These are phyloP conservation scores for Hanseniaspora mollemarum DNA, from an alignment of 805 yeast species.

Conservation along the genomic window DNA sequence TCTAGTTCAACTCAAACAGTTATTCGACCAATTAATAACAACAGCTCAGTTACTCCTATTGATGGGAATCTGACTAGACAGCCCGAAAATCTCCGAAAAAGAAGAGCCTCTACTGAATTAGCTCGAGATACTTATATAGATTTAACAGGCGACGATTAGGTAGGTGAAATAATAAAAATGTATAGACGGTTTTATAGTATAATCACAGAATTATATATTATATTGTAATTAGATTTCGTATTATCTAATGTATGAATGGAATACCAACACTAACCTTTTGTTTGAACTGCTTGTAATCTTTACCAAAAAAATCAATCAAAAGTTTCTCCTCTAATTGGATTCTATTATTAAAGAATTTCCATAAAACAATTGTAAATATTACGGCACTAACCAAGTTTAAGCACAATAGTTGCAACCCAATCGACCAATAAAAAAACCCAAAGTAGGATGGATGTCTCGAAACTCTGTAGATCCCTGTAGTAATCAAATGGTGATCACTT, in stretches of 20 bases:
- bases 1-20: background rate
- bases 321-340: conserved; percentile 60
- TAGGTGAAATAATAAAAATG: background rate
- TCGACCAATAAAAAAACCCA: conserved; percentile 89
- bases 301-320: conserved; percentile 59
- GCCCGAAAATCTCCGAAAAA: background rate
- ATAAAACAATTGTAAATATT: conserved; percentile 47
- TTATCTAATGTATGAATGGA: conserved; percentile 44
- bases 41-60: background rate
- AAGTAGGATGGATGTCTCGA: conserved; percentile 83
- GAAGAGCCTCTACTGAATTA: background rate
- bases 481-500: conserved; percentile 54
- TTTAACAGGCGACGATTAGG: conserved; percentile 5
- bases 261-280: conserved; percentile 44
- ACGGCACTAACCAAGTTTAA: conserved; percentile 51
- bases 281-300: conserved; percentile 47
- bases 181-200: too few relatives aligned
- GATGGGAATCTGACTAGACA: background rate
- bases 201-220: too few relatives aligned
- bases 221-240: too few relatives aligned
- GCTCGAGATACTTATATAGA: background rate
- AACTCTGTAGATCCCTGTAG: conserved; percentile 54
- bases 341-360: conserved; percentile 57
- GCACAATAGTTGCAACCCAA: conserved; percentile 68
- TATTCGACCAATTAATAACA: background rate